phyloP scores from a whole-genome alignment of 345 rosid genomes.

The Sisymbrium altissimum region DNA sequence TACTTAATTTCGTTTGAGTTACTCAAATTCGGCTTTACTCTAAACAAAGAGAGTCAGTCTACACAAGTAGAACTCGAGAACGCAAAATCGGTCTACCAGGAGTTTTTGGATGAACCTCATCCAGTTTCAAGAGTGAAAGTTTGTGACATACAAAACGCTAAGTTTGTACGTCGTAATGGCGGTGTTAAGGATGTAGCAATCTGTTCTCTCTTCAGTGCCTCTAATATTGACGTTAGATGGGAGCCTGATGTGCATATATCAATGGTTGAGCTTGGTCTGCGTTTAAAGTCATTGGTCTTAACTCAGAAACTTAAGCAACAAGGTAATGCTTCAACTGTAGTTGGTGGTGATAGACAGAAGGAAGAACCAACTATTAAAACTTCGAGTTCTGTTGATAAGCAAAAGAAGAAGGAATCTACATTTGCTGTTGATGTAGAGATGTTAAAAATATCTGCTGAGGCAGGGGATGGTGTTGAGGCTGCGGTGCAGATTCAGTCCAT shows the following conservation, averaged over 20 bases:
- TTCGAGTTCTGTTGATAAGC: constrained; percentile 48
- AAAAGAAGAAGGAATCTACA: constrained; percentile 79
- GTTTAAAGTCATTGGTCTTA: constrained; percentile 55
- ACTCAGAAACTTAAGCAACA: constrained; percentile 59
- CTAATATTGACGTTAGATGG: constrained; percentile 81
- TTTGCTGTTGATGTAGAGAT: constrained; percentile 93
- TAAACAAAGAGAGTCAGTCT: constrained; percentile 83
- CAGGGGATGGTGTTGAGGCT: constrained; percentile 90
- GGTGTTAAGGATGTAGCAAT: constrained; percentile 79
- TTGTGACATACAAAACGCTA: constrained; percentile 80
- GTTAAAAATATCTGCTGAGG: constrained; percentile 76
- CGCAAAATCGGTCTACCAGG: constrained; percentile 77
- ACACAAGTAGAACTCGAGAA: constrained; percentile 85
- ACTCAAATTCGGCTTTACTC: constrained; percentile 53
- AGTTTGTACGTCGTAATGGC: constrained; percentile 81
- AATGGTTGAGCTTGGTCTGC: constrained; percentile 72
- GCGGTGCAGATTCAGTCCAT: constrained; percentile 84
- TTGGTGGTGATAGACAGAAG: constrained; percentile 28
- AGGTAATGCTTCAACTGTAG: constrained; percentile 26
- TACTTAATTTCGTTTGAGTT: constrained; percentile 74
- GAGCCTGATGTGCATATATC: constrained; percentile 91
- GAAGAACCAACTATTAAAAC: constrained; percentile 40
- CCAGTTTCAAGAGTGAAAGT: constrained; percentile 53
- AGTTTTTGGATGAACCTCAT: constrained; percentile 50
- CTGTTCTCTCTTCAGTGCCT: constrained; percentile 91